These are phyloP conservation scores for Triglochin maritima DNA, from an alignment of 106 monocot genomes.

Conservation along the genomic window DNA sequence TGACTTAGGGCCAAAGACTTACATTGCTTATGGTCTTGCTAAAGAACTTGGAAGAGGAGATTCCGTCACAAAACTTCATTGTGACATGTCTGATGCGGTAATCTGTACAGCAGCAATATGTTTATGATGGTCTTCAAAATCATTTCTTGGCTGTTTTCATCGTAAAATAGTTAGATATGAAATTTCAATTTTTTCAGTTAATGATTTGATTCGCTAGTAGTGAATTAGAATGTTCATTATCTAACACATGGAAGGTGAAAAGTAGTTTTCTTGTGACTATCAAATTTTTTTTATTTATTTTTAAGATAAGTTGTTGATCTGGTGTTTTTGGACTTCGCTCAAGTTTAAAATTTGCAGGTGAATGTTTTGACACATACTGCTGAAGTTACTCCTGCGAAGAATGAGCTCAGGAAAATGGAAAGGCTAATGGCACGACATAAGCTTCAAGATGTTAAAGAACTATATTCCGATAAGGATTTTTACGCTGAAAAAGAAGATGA, in stretches of 20 bases:
- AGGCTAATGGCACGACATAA: conserved; percentile 35
- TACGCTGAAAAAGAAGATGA: background rate
- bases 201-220: too few species aligned
- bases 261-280: background rate
- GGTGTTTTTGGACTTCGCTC: background rate
- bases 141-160: too few species aligned
- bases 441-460: conserved; percentile 39
- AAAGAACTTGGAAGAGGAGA: conserved; percentile 82
- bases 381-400: conserved; percentile 13
- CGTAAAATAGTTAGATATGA: too few species aligned
- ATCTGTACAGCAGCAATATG: too few species aligned
- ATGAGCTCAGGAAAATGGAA: conserved; percentile 27
- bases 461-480: background rate
- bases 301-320: background rate
- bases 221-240: too few species aligned
- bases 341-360: conserved; percentile 23
- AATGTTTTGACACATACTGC: conserved; percentile 72
- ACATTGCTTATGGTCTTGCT: conserved; percentile 82
- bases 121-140: too few species aligned
- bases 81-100: conserved; percentile 98
- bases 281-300: too few species aligned
- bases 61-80: conserved; percentile 98
- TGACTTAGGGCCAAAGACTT: conserved; percentile 88
- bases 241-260: background rate
- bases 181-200: too few species aligned